phyloP scores from a whole-genome alignment of 1,139 yeast genomes.

The Yamadazyma taylorii region DNA sequence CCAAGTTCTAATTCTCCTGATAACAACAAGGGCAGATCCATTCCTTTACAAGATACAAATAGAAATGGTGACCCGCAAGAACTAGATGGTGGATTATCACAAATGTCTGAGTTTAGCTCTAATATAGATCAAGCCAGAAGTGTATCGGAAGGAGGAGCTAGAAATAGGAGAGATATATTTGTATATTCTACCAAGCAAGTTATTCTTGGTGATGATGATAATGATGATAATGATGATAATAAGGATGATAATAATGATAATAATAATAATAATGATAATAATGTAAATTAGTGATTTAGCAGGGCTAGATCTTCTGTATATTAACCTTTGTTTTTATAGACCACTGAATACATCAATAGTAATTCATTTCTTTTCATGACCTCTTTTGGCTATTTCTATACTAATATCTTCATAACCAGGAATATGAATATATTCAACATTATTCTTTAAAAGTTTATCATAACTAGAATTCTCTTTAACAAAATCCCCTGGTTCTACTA shows the following conservation, averaged over 20 bases:
- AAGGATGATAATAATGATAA: constrained; percentile 16
- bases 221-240: constrained; percentile 9
- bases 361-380: constrained; percentile 49
- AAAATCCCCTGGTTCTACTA: constrained; percentile 86
- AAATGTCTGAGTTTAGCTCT: neutral
- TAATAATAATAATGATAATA: constrained; percentile 5
- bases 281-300: neutral
- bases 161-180: constrained; percentile 46
- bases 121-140: neutral
- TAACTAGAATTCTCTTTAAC: constrained; percentile 74
- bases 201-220: constrained; percentile 34
- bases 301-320: constrained; percentile 1
- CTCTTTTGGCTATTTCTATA: constrained; percentile 70
- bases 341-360: no score
- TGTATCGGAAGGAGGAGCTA: constrained; percentile 8
- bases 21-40: neutral
- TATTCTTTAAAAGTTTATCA: constrained; percentile 49
- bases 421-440: constrained; percentile 73
- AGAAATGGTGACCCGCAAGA: neutral
- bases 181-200: constrained; percentile 59
- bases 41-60: neutral
- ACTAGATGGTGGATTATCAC: no score
- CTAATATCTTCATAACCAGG: constrained; percentile 83
- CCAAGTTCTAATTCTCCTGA: constrained; percentile 15
- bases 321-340: neutral